phyloP scores from a whole-genome alignment of 495 filamentous ascomycete species.

The Aspergillus sclerotioniger region DNA sequence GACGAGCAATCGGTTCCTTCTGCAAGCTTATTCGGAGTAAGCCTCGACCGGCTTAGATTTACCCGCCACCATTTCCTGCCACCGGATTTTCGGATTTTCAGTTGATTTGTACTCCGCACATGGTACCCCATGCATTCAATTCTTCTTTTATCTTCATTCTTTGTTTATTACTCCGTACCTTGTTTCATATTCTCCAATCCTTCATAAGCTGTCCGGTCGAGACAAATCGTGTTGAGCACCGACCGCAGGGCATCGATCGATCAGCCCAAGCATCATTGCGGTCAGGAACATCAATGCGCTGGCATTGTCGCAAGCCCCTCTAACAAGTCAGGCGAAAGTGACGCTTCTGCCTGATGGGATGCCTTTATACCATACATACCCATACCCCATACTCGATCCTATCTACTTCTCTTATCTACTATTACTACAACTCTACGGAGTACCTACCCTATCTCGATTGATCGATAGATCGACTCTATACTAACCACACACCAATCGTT shows the following conservation, averaged over 20 bases:
- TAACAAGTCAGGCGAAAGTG: neutral
- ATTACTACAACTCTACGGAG: too few species aligned
- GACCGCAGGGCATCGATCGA: neutral
- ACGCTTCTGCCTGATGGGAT: conserved; percentile 5
- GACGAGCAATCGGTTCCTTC: neutral
- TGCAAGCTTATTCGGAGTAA: neutral
- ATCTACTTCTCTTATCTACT: too few species aligned
- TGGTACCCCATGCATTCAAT: neutral
- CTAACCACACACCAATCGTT: neutral
- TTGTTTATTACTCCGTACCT: too few species aligned
- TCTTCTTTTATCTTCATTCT: neutral
- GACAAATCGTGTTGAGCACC: too few species aligned
- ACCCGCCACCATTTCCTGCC: neutral
- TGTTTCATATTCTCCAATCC: too few species aligned
- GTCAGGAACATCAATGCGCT: neutral
- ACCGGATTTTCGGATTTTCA: neutral
- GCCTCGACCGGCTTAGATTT: neutral
- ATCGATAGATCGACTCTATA: neutral
- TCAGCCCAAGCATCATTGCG: neutral
- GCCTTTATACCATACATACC: neutral
- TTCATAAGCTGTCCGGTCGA: too few species aligned
- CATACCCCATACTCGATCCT: neutral
- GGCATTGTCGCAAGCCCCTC: neutral
- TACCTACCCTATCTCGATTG: neutral
- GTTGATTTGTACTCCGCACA: neutral